Evolutionary conservation across 208 protist species (phyloP).

Genomic region (Leishmania mexicana): DNA sequence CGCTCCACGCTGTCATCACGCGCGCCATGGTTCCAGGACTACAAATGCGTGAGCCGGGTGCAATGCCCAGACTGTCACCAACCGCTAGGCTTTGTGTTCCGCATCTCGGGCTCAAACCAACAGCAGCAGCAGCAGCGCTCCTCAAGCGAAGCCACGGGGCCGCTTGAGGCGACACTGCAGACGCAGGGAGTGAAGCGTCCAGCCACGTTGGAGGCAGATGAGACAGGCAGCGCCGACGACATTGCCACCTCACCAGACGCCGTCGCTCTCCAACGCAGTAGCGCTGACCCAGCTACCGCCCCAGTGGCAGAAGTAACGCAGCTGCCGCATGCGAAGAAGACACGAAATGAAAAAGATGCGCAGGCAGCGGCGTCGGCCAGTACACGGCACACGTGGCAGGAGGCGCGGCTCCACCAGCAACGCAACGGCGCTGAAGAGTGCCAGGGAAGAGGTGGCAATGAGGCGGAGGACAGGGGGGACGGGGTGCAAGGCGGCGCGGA

Average conservation of each 20-base stretch:
- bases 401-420: slow-evolving; percentile 13
- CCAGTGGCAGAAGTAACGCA: slow-evolving; percentile 2
- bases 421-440: not conserved
- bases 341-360: slow-evolving; percentile 29
- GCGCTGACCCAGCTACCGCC: not conserved
- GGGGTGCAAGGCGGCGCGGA: slow-evolving; percentile 19
- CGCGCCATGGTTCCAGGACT: slow-evolving; percentile 69
- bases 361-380: slow-evolving; percentile 22
- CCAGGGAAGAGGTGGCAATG: not conserved
- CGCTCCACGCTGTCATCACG: slow-evolving; percentile 64
- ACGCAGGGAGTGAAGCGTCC: slow-evolving; percentile 27
- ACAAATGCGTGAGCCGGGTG: slow-evolving; percentile 46
- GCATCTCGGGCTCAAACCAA: slow-evolving; percentile 5
- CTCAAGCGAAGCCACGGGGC: not conserved
- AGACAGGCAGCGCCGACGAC: slow-evolving; percentile 8
- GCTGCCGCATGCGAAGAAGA: slow-evolving; percentile 34
- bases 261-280: not conserved
- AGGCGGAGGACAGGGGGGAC: not conserved
- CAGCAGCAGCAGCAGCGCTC: not conserved
- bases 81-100: slow-evolving; percentile 71
- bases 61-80: slow-evolving; percentile 86
- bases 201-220: slow-evolving; percentile 3
- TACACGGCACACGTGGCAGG: slow-evolving; percentile 18
- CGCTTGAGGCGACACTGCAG: not conserved
- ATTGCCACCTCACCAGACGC: not conserved